Evolutionary conservation across 805 yeast species (phyloP).

Genomic region (Ogataea degrootiae): DNA sequence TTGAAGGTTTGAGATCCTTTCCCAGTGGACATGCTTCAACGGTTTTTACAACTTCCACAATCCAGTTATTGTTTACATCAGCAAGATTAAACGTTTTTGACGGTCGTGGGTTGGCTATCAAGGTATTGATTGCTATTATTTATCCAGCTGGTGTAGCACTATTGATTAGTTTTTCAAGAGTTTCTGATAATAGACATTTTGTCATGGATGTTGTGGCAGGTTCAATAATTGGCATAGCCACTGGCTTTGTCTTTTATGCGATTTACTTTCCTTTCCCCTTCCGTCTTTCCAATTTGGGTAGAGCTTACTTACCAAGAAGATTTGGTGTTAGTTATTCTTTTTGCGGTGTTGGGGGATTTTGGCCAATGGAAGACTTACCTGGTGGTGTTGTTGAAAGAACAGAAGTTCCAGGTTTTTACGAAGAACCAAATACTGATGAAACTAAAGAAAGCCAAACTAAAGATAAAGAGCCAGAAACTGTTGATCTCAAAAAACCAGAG

Average conservation of each 20-base stretch:
- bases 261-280: constrained; percentile 38
- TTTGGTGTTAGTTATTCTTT: constrained; percentile 21
- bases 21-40: constrained; percentile 57
- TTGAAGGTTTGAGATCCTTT: constrained; percentile 53
- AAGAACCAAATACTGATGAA: background rate
- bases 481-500: background rate
- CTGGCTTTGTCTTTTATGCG: constrained; percentile 33
- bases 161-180: constrained; percentile 35
- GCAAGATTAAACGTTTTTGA: constrained; percentile 34
- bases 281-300: constrained; percentile 28
- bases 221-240: constrained; percentile 30
- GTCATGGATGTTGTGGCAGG: constrained; percentile 38
- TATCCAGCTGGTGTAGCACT: constrained; percentile 33
- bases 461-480: background rate
- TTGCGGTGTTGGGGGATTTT: constrained; percentile 32
- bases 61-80: constrained; percentile 31
- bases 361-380: constrained; percentile 31
- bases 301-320: constrained; percentile 42
- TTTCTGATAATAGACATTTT: constrained; percentile 46
- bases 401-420: constrained; percentile 16
- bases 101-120: constrained; percentile 31
- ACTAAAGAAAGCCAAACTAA: background rate
- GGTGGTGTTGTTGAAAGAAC: constrained; percentile 24
- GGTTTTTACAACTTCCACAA: constrained; percentile 42
- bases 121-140: constrained; percentile 28